phyloP scores from a whole-genome alignment of 192 early-diverging fungal genomes.

The Coemansia sp. region DNA sequence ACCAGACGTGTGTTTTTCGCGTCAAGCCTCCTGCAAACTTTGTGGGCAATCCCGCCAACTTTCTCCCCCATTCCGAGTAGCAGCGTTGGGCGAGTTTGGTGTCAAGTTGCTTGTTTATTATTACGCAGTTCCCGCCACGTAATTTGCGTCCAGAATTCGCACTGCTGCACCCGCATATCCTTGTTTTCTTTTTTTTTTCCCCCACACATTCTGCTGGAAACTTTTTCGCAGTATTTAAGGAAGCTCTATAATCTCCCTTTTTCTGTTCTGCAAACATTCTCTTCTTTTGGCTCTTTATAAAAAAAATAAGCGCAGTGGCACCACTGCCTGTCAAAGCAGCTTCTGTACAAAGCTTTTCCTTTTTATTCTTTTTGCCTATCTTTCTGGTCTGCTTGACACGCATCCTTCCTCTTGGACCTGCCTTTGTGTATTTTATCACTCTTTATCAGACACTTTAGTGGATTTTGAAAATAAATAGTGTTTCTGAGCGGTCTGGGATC shows the following conservation, averaged over 20 bases:
- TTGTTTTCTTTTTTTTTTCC: not conserved
- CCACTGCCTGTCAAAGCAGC: conserved; percentile 6
- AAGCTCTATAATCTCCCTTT: not conserved
- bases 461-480: too few species aligned
- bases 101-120: conserved; percentile 8
- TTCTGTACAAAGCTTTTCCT: conserved; percentile 9
- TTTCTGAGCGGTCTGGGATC: too few species aligned
- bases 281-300: conserved; percentile 3
- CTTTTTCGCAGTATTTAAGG: conserved; percentile 13
- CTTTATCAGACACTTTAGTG: not conserved
- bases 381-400: conserved; percentile 9
- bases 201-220: conserved; percentile 9
- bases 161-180: conserved; percentile 7
- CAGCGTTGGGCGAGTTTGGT: not conserved
- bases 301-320: conserved; percentile 9
- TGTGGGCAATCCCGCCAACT: conserved; percentile 13
- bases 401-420: not conserved
- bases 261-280: conserved; percentile 2
- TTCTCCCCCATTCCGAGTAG: conserved; percentile 8
- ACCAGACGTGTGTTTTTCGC: conserved; percentile 9
- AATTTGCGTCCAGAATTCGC: conserved; percentile 14
- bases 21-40: not conserved
- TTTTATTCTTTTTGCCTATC: not conserved
- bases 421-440: conserved; percentile 18
- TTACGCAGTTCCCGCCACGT: conserved; percentile 4